Base-by-base conservation (phyloP, 257 asterid species). In the Leonotis leonurus region DNA sequence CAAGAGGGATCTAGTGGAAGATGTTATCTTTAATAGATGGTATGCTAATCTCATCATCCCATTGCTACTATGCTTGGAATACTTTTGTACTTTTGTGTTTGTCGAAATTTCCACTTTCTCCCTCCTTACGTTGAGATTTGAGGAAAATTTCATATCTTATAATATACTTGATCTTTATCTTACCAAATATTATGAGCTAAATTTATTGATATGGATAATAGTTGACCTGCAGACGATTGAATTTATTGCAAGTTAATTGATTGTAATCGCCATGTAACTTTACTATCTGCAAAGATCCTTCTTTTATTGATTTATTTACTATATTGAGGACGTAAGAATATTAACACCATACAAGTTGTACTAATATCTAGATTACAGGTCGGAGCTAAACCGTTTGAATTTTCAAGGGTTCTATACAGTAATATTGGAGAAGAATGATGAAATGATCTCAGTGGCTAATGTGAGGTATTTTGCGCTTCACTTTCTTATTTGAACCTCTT, bases 331-430 rank as follows among this genome's bases (percentile, higher is more conserved):
- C 33, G 13, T 30, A 29, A 10, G 30, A 22, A 48, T 10, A 1
- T 20, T 21, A 5, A 32, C 22, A 33, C 26, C 49, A 3, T 16
- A 27, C 6, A 26, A 24, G 37, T 32, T 22, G 3, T 64, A 37
- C 13, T 29, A 39, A 54, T 44, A 65, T 61, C 53, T 18, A 24
- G 67, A 59, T 75, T 48, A 63, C 81, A 93, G 99, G 96, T 87
- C 97, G 16, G 77, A 89, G 70, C 73, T 89, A 37, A 83, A 75
- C 72, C 90, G 95, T 16, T 73, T 93, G 55, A 89, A 84, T 77
- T 93, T 93, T 67, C 79, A 67, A 75, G 99, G 99, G 12, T 89
- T 93, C 50, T 89, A 93, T 67, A 76, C 94, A 1, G 82, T 89
- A 61, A 67, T 85, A 5, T 64, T 93, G 75, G 95, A 89, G 81